A percentile compares a stretch with the other conserved stretches of the same genome.
Conservation (phyloP, 129 eudicot genomes). For the Silybum marianum region DNA sequence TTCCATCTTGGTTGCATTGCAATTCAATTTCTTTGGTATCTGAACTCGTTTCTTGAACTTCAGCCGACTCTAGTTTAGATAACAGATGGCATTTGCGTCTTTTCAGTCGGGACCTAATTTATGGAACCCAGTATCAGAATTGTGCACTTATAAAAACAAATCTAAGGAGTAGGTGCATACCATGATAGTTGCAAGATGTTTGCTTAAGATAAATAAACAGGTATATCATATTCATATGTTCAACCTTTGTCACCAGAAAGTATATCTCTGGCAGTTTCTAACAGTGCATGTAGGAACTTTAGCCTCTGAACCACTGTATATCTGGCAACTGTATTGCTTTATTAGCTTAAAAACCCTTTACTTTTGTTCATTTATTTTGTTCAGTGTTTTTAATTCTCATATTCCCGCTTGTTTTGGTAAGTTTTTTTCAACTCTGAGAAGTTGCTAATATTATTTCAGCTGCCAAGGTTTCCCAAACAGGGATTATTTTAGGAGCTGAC, state of each 20-base stretch:
- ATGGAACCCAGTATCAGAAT: conserved; percentile 33
- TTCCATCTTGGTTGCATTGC: conserved; percentile 40
- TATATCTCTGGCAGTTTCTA: no score
- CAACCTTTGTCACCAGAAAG: no score
- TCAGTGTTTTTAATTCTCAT: not conserved
- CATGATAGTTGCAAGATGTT: not conserved
- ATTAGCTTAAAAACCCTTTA: conserved; percentile 1
- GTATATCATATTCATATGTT: no score
- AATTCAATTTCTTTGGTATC: conserved; percentile 22
- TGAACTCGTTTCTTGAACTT: conserved; percentile 25
- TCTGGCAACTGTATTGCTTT: not conserved
- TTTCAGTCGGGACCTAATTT: conserved; percentile 10
- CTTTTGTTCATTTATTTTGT: not conserved
- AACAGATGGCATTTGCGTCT: conserved; percentile 6
- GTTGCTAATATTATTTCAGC: conserved; percentile 14
- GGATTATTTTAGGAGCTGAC: not conserved
- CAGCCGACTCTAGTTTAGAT: conserved; percentile 5
- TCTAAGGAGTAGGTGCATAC: not conserved
- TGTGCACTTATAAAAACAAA: conserved; percentile 29
- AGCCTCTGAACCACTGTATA: not conserved
- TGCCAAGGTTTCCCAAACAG: not conserved
- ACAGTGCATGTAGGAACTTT: not conserved
- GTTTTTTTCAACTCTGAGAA: not conserved
- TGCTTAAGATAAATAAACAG: not conserved
- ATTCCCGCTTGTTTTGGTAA: conserved; percentile 11